These are phyloP conservation scores for Pleurotus ostreatus DNA, from an alignment of 768 basidiomycete species.

Conservation along the genomic window DNA sequence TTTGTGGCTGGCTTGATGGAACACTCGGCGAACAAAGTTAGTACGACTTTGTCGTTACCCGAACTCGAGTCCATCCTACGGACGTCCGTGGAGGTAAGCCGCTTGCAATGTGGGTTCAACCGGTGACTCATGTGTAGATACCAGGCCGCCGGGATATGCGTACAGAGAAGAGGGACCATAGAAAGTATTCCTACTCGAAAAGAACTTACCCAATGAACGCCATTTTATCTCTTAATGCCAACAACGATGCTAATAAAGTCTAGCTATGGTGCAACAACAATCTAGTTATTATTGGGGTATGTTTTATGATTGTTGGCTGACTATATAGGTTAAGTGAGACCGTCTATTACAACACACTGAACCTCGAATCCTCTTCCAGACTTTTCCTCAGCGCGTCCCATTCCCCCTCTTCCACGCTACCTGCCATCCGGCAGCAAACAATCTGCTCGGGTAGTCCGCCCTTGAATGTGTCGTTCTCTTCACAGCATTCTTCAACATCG, in stretches of 20 bases:
- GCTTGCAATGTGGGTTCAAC: background rate
- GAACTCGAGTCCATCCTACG: constrained; percentile 32
- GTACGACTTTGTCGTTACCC: constrained; percentile 22
- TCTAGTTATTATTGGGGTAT: too few relatives aligned
- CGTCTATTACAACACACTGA: constrained; percentile 3
- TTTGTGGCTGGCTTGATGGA: constrained; percentile 54
- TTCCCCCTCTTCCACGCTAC: background rate
- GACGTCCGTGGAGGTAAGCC: constrained; percentile 38
- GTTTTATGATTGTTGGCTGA: too few relatives aligned
- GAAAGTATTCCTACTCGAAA: constrained; percentile 46
- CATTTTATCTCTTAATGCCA: too few relatives aligned
- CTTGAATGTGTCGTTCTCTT: background rate
- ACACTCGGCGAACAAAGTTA: constrained; percentile 19
- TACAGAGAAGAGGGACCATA: constrained; percentile 52
- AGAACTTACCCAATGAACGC: constrained; percentile 27
- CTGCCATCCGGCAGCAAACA: background rate
- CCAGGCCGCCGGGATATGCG: constrained; percentile 61
- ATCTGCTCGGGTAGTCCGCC: background rate
- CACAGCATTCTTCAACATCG: background rate
- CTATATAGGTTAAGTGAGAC: too few relatives aligned
- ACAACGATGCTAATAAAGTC: too few relatives aligned
- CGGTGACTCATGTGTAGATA: background rate
- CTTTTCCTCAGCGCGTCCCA: background rate
- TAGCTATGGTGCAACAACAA: too few relatives aligned
- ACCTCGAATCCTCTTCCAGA: background rate